Evolutionary conservation across 1,284 basidiomycete species (phyloP).

Genomic region (Cronartium ribicola): DNA sequence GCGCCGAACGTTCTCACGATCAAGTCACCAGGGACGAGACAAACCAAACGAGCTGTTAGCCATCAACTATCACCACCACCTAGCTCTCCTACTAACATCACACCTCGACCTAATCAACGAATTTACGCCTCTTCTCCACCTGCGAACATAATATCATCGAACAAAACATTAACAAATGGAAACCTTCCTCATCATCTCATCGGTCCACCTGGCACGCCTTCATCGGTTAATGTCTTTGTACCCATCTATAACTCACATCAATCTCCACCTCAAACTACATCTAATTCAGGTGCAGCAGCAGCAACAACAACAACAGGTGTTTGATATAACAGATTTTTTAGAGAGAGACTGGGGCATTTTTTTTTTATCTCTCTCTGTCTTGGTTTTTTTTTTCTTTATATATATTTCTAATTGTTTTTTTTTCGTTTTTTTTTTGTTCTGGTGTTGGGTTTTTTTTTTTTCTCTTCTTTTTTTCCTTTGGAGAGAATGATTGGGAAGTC

Average conservation of each 20-base stretch:
- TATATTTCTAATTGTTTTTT: too few species aligned
- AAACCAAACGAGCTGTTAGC: neutral
- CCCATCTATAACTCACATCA: neutral
- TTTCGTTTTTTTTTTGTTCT: too few species aligned
- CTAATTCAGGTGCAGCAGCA: neutral
- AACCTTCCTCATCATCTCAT: neutral
- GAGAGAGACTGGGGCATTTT: too few species aligned
- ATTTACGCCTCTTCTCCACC: neutral
- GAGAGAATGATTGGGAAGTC: too few species aligned
- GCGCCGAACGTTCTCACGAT: neutral
- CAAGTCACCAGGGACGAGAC: neutral
- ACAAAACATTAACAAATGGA: neutral
- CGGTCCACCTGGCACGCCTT: neutral
- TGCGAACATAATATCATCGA: neutral
- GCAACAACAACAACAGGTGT: slow-evolving; percentile 5
- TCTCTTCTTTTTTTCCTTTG: too few species aligned
- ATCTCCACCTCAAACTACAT: neutral
- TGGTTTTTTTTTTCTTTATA: too few species aligned
- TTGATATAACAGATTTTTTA: neutral
- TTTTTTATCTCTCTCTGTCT: too few species aligned
- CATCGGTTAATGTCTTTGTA: neutral
- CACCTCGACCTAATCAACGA: neutral
- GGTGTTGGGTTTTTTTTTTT: too few species aligned
- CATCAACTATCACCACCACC: neutral
- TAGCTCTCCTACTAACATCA: too few species aligned